Evolutionary conservation across 306 rosid species (phyloP), one percentile per base, ranked within the genome.

Genomic region (Fragaria nilgerrensis): DNA sequence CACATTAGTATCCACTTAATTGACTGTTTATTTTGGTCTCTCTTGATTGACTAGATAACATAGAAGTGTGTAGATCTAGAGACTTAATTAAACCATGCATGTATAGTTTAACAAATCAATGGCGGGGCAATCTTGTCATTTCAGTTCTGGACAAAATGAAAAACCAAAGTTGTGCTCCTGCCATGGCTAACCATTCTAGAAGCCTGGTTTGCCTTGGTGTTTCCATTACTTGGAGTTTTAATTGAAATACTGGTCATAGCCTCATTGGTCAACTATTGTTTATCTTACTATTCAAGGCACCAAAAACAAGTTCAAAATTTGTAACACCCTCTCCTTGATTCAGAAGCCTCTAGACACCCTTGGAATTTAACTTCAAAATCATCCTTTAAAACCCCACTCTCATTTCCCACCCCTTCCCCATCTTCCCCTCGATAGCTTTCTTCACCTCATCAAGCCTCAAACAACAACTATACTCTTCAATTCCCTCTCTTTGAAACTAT

Each of bases 291-390:
- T 14, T 17, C 78, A 76, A 77, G 78, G 68, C 81, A 70, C 73
- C 81, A 43, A 23, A 55, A 32, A 10, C 43, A 5, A 50, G n/a
- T 48, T 59, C 76, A 80, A 80, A 75, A 50, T 58, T 32, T 6
- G 4, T 9, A 22, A 58, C 68, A 63, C 22, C 49, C 77, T 43
- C 27, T 9, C 11, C 9, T 13, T 29, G 32, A 29, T 29, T 68
- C 37, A n/a, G 84, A 81, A 77, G 66, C 78, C 78, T 77, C 84
- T 17, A 5, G 73, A 22, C 68, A 20, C 10, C 20, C 2, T 70
- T 52, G 3, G 16, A 53, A 65, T 4, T 50, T 61, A 41, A 29
- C 74, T 27, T 52, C 11, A 22, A 41, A 64, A 80, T 6, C 15
- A 27, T 20, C n/a, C 78, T 29, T 75, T 75, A 61, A 45, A 75